phyloP scores from a whole-genome alignment of 2,329 filamentous ascomycete species.

The Alternaria triticimaculans region DNA sequence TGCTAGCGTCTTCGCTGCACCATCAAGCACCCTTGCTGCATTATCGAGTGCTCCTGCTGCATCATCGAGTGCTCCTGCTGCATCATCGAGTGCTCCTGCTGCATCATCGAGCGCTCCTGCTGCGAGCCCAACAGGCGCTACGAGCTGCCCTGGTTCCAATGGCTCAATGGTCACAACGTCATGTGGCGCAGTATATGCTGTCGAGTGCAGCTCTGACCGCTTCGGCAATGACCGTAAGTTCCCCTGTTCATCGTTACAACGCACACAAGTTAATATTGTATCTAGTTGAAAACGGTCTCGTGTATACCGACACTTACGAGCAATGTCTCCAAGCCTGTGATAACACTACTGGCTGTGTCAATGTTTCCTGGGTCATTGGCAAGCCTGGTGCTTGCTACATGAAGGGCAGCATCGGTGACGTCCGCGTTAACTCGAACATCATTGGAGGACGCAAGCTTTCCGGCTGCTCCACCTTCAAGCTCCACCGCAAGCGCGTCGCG shows the following conservation, averaged over 20 bases:
- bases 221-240: conserved; percentile 28
- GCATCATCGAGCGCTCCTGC: background rate
- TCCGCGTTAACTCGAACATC: conserved; percentile 16
- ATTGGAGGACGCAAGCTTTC: conserved; percentile 27
- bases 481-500: conserved; percentile 21
- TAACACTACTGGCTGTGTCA: conserved; percentile 24
- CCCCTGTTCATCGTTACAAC: background rate
- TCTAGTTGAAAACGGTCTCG: conserved; percentile 15
- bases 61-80: background rate
- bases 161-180: conserved; percentile 18
- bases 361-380: conserved; percentile 24
- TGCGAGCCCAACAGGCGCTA: background rate
- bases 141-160: conserved; percentile 23
- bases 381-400: conserved; percentile 33
- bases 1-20: background rate
- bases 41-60: background rate
- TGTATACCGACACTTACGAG: conserved; percentile 14
- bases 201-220: conserved; percentile 36
- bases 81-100: background rate
- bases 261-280: background rate
- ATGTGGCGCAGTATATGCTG: conserved; percentile 24
- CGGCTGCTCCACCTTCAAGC: conserved; percentile 12
- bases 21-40: background rate
- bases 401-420: conserved; percentile 23
- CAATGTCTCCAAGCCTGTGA: conserved; percentile 32